Evolutionary conservation across 2,329 filamentous ascomycete species (phyloP).

Genomic region (Rosellinia necatrix): DNA sequence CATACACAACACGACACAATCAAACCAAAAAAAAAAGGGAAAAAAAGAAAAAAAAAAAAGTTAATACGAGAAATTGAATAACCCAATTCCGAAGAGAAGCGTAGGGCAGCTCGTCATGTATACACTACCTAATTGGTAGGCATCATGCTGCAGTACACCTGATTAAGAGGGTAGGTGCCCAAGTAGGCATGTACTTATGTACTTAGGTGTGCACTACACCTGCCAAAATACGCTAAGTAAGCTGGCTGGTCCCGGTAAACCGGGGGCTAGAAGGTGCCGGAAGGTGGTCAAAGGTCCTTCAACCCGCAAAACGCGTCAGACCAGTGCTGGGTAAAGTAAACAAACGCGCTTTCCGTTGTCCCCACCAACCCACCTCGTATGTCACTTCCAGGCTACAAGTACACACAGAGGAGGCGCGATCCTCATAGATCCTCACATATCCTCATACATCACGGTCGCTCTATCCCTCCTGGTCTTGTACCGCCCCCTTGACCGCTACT

Average conservation of each 20-base stretch:
- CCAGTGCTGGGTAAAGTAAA: slow-evolving; percentile 26
- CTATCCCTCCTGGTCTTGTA: slow-evolving; percentile 21
- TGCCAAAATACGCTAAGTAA: no score
- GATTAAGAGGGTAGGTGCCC: no score
- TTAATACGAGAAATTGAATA: no score
- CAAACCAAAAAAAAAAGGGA: neutral
- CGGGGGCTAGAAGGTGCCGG: no score
- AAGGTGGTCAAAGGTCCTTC: no score
- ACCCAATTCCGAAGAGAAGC: neutral
- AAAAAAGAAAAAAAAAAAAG: neutral
- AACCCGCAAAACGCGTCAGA: slow-evolving; percentile 27
- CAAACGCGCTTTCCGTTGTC: slow-evolving; percentile 28
- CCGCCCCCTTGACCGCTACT: slow-evolving; percentile 30
- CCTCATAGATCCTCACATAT: slow-evolving; percentile 6
- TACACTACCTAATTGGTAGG: neutral
- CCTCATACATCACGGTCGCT: slow-evolving; percentile 9
- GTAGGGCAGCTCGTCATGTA: neutral
- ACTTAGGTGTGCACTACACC: no score
- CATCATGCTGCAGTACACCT: no score
- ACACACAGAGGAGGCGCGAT: slow-evolving; percentile 22
- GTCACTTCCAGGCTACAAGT: slow-evolving; percentile 25
- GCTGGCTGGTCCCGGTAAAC: neutral
- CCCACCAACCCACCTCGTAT: slow-evolving; percentile 4
- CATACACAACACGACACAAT: neutral
- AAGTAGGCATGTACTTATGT: neutral